phyloP scores from a whole-genome alignment of 2,329 filamentous ascomycete genomes.

The Ophiocordyceps camponoti-rufipedis region DNA sequence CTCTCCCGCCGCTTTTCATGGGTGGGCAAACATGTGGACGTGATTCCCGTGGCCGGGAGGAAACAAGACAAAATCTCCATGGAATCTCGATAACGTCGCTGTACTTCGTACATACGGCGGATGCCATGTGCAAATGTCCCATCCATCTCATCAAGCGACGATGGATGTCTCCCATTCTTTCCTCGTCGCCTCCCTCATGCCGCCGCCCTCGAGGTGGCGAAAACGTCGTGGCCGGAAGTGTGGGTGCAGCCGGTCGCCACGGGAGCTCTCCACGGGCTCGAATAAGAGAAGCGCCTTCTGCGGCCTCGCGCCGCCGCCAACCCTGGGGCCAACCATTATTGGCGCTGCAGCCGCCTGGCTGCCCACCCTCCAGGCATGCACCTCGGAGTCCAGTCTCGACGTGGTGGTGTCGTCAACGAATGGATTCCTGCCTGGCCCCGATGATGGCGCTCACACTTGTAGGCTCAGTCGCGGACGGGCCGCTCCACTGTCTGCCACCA shows the following conservation, averaged over 20 bases:
- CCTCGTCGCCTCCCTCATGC: not conserved
- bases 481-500: not conserved
- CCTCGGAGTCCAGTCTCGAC: not conserved
- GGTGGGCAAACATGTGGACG: not conserved
- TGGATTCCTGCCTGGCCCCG: not conserved
- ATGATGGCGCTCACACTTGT: not conserved
- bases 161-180: not conserved
- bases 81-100: no score
- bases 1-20: not conserved
- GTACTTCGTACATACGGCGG: no score
- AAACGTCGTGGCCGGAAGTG: not conserved
- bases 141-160: not conserved
- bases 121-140: not conserved
- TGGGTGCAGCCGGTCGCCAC: constrained; percentile 1
- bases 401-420: not conserved
- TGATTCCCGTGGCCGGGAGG: not conserved
- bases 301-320: not conserved
- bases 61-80: not conserved
- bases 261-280: not conserved
- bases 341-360: constrained; percentile 16
- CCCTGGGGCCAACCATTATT: constrained; percentile 3
- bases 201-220: not conserved
- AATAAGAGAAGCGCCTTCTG: not conserved
- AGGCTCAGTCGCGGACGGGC: not conserved
- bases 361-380: constrained; percentile 4